Percentiles rank a stretch among this genome's conserved stretches.
Conservation (phyloP, 164 flowering plant species). For the Chimonanthus praecox region DNA sequence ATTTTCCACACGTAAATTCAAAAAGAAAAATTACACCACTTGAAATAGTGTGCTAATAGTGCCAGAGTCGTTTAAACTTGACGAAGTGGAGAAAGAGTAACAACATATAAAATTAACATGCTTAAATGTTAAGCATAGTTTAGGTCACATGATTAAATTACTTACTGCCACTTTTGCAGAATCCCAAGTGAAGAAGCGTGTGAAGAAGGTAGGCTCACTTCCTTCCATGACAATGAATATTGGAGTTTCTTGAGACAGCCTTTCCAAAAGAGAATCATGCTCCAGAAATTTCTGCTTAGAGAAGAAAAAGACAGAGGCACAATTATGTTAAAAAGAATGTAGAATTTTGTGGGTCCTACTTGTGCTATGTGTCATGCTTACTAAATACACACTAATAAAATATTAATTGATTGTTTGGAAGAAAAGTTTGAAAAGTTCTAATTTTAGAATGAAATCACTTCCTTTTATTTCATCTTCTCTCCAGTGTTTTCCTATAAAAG, state of each 20-base stretch:
- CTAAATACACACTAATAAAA: too few relatives aligned
- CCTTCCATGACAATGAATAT: conserved; percentile 76
- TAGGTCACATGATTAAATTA: neutral
- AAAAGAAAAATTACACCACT: neutral
- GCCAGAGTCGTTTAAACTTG: neutral
- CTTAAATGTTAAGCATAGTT: neutral
- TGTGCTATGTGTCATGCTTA: too few relatives aligned
- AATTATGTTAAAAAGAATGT: too few relatives aligned
- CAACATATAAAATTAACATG: neutral
- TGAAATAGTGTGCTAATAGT: neutral
- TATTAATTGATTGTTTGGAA: too few relatives aligned
- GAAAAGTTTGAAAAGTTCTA: too few relatives aligned
- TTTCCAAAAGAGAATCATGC: conserved; percentile 77
- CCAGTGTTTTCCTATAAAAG: too few relatives aligned
- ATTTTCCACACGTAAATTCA: too few relatives aligned
- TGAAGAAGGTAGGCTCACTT: conserved; percentile 82
- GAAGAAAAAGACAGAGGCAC: neutral
- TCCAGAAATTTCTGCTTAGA: conserved; percentile 77
- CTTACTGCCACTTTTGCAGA: conserved; percentile 83
- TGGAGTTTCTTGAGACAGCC: conserved; percentile 65
- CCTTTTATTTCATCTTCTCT: neutral
- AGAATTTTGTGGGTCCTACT: too few relatives aligned
- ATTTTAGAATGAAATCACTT: neutral
- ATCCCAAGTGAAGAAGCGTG: conserved; percentile 94
- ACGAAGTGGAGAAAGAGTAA: neutral